These are phyloP conservation scores for Agrocybe praecox DNA, from an alignment of 768 basidiomycete species.

Conservation along the genomic window DNA sequence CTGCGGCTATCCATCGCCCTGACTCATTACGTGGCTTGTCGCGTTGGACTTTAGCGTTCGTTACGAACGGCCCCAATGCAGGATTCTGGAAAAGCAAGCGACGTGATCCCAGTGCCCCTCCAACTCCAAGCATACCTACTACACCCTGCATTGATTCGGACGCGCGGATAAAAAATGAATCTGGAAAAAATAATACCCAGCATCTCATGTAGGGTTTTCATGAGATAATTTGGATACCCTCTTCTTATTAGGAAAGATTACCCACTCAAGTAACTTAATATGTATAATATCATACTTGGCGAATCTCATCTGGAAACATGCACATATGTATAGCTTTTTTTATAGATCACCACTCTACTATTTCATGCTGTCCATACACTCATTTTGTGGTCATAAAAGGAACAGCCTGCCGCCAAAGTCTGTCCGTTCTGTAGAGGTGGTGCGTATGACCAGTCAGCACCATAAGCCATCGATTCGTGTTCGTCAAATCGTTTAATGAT, in stretches of 20 bases:
- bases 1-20: constrained; percentile 61
- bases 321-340: background rate
- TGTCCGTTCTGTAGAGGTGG: constrained; percentile 24
- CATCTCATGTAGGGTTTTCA: background rate
- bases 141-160: constrained; percentile 13
- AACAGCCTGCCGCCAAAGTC: constrained; percentile 82
- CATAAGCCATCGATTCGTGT: constrained; percentile 88
- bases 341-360: background rate
- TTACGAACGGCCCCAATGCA: constrained; percentile 61
- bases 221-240: constrained; percentile 2
- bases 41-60: constrained; percentile 69
- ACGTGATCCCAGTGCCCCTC: constrained; percentile 28
- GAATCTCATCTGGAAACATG: too few species aligned
- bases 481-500: constrained; percentile 65
- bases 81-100: constrained; percentile 53
- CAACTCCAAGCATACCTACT: constrained; percentile 25
- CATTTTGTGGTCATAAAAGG: constrained; percentile 91
- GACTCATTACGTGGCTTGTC: constrained; percentile 73
- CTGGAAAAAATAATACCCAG: constrained; percentile 1
- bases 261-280: background rate
- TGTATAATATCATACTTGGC: too few species aligned
- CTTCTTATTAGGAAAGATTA: background rate
- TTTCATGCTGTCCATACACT: constrained; percentile 57
- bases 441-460: constrained; percentile 83
- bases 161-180: background rate